A percentile compares a stretch with the other conserved stretches of the same genome.
phyloP scores from a whole-genome alignment of 2,329 filamentous ascomycete genomes.

The Penicillium sp. region DNA sequence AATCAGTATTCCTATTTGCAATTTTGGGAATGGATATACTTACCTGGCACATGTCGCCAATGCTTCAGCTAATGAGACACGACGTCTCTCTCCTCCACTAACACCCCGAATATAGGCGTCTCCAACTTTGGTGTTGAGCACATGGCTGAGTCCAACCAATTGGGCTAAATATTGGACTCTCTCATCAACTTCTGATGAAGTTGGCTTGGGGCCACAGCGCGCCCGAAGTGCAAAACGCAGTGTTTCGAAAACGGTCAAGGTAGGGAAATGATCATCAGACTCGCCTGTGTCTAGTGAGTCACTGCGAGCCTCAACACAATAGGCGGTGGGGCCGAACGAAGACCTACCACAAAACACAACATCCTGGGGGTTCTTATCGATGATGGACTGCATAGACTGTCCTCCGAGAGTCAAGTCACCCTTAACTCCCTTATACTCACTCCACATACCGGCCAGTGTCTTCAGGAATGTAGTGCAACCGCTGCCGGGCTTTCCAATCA shows the following conservation, averaged over 20 bases:
- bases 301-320: not conserved
- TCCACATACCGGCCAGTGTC: constrained; percentile 60
- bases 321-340: not conserved
- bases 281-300: constrained; percentile 68
- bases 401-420: constrained; percentile 57
- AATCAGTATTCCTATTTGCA: not conserved
- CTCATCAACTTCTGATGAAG: not conserved
- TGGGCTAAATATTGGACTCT: not conserved
- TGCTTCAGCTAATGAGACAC: constrained; percentile 74
- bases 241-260: constrained; percentile 77
- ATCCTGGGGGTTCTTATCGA: not conserved
- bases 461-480: constrained; percentile 67
- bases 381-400: not conserved
- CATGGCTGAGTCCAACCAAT: constrained; percentile 10
- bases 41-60: constrained; percentile 68
- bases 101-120: constrained; percentile 74
- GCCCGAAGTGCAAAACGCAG: constrained; percentile 62
- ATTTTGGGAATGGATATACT: constrained; percentile 27
- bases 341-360: constrained; percentile 1
- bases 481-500: constrained; percentile 69
- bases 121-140: constrained; percentile 76
- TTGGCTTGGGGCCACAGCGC: constrained; percentile 9
- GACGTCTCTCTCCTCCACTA: constrained; percentile 70
- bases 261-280: constrained; percentile 65
- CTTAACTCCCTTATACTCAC: constrained; percentile 53